Evolutionary conservation across 2,329 filamentous ascomycete species (phyloP).

Genomic region (Fusarium incarnatum): DNA sequence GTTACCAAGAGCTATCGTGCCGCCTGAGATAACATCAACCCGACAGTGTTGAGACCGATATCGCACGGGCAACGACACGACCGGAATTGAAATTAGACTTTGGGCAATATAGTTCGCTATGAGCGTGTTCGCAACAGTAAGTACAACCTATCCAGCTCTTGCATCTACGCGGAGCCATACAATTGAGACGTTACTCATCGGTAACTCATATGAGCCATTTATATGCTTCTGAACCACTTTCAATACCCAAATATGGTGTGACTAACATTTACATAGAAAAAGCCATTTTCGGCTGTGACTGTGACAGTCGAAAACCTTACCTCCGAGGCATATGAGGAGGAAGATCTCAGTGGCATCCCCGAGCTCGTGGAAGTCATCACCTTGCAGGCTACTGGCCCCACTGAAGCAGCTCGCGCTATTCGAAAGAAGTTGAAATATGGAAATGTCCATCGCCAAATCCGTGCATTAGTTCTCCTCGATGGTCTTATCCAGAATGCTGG

Average conservation of each 20-base stretch:
- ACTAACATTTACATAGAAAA: slow-evolving; percentile 56
- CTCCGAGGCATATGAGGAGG: slow-evolving; percentile 87
- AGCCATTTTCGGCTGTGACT: slow-evolving; percentile 93
- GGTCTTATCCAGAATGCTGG: slow-evolving; percentile 96
- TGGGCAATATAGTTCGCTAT: background rate
- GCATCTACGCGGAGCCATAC: background rate
- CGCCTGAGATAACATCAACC: slow-evolving; percentile 38
- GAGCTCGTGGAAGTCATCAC: slow-evolving; percentile 95
- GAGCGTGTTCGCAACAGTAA: slow-evolving; percentile 50
- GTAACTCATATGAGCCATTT: slow-evolving; percentile 32
- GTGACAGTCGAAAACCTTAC: slow-evolving; percentile 93
- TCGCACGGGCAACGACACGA: background rate
- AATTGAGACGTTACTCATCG: background rate
- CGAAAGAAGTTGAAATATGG: slow-evolving; percentile 99
- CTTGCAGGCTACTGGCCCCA: slow-evolving; percentile 86
- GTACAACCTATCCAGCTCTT: background rate
- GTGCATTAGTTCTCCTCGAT: slow-evolving; percentile 89
- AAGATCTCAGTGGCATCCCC: slow-evolving; percentile 90
- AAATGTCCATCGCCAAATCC: slow-evolving; percentile 89
- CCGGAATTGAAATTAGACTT: too few species aligned
- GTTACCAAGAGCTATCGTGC: slow-evolving; percentile 18
- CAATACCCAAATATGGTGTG: background rate
- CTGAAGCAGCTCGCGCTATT: slow-evolving; percentile 89
- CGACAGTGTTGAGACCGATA: background rate
- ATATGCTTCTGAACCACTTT: background rate